Percentiles rank a stretch among this genome's conserved stretches.
These are phyloP conservation scores for Fistulinella prunicolor DNA, from an alignment of 768 basidiomycete genomes.

Conservation along the genomic window DNA sequence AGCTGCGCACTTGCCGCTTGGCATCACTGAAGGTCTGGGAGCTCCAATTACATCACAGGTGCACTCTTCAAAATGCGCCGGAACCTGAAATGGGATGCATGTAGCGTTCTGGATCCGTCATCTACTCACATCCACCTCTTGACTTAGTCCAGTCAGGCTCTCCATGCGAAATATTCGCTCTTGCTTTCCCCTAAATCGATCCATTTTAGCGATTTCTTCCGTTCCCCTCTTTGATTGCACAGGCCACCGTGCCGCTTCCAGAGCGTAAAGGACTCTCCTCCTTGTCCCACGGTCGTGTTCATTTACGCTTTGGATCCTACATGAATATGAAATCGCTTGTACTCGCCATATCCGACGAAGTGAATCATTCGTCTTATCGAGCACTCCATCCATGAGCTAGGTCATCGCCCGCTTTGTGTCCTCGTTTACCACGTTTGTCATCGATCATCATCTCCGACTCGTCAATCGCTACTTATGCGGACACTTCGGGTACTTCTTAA, in stretches of 20 bases:
- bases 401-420: not conserved
- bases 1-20: conserved; percentile 3
- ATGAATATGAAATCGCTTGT: conserved; percentile 1
- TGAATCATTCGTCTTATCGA: not conserved
- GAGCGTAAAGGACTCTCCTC: not conserved
- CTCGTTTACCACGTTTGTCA: conserved; percentile 1
- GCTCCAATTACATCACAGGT: not conserved
- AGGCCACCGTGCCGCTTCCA: no score
- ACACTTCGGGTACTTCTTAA: conserved; percentile 4
- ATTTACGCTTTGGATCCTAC: not conserved
- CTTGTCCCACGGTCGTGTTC: not conserved
- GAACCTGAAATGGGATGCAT: not conserved
- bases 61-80: not conserved
- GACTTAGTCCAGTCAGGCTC: not conserved
- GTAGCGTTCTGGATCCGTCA: not conserved
- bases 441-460: no score
- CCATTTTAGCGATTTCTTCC: conserved; percentile 6
- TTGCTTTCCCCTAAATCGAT: not conserved
- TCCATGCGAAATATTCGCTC: not conserved
- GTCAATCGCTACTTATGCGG: conserved; percentile 4
- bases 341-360: not conserved
- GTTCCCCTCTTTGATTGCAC: no score
- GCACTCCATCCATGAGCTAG: not conserved
- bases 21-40: not conserved
- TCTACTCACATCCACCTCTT: not conserved